Base-by-base conservation (phyloP, 2,329 filamentous ascomycete genomes). In the Xylariomycetidae sp. region DNA sequence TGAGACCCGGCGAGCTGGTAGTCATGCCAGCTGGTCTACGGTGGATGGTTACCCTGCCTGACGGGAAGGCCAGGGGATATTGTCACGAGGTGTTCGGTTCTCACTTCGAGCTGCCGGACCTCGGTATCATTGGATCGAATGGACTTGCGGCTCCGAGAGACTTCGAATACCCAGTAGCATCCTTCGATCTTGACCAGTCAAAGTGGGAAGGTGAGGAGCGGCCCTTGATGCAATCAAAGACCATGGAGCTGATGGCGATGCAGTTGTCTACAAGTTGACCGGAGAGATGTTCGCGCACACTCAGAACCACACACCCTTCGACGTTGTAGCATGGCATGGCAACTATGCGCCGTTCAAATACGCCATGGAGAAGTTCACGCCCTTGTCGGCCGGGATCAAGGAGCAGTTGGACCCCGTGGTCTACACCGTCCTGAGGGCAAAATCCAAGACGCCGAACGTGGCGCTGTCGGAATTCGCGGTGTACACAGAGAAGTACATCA, bases 321-420 rank as follows among this genome's bases (percentile, higher is more conserved):
- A 80, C 40, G 74, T 80, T 5, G 75, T 78, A 1, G 74, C 74
- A 4, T 80, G 75, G 75, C 74, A 80, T 44, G 75, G 75, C 25
- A 70, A 70, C 27, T 78, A 78, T 53, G 72, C 74, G 40, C 62
- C 62, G 0, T 66, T 64, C 51, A 66, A 66, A 48, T 68, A 68
- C 48, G 65, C 67, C 36, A 49, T 68, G 9, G 65, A 61, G 14
- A 67, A 68, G 36, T 41, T 73, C 68, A 45, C 77, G 68, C 62
- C 68, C 61, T 51, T 70, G 63, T 74, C 72, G 34, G 63, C 61
- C 40, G 66, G 74, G 31, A 70, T 65, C 3, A 70, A 67, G 49
- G 74, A 79, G 50, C 74, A 79, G 42, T 74, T 72, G 0, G 74
- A 78, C 42, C 74, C 74, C 2, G 70, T 64, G 27, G 70, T 77